Evolutionary conservation across 352 stramenopile species (phyloP), one percentile per base, ranked within the genome.

Genomic region (Globisporangium apiculatum): DNA sequence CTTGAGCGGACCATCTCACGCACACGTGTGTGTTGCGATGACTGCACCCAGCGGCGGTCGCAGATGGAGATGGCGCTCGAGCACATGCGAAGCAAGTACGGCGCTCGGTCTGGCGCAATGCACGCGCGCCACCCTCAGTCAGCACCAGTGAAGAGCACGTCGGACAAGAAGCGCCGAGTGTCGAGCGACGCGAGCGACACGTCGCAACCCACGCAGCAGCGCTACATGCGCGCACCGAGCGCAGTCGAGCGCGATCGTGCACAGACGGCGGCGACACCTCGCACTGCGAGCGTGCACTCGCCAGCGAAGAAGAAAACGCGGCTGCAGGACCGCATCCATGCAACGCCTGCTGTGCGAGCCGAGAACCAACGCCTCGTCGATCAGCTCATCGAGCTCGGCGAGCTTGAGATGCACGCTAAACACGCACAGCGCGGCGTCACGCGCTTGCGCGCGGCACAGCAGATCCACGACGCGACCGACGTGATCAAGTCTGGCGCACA

Each of bases 331-430:
- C 18, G 18, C 18, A 24, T 24, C 18, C 18, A 24, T 2, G 18
- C 18, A 24, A 24, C 18, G 18, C 18, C 18, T 24, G 18, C 18
- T 51, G 67, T 89, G 36, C 48, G 68, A 18, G 67, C 69, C 8
- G 72, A 85, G 47, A 91, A 91, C 64, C 76, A 89, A 57, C 17
- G 62, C 18, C 64, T 91, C 2, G 79, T 89, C 37, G 69, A 89
- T 36, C 64, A 82, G 53, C 53, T 91, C 4, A 55, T 85, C 49
- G 53, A 79, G 48, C 60, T 91, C 14, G 79, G 75, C 15, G 67
- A 87, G 47, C 87, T 73, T 24, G 81, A 91, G 41, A 62, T 85
- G 60, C 47, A 59, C 12, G 62, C 66, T 6, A 73, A 77, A 1
- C 64, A 73, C 53, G 68, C 71, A 3, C 79, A 89, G 61, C 73